Conservation (phyloP, 306 rosid genomes). For the Begonia masoniana region DNA sequence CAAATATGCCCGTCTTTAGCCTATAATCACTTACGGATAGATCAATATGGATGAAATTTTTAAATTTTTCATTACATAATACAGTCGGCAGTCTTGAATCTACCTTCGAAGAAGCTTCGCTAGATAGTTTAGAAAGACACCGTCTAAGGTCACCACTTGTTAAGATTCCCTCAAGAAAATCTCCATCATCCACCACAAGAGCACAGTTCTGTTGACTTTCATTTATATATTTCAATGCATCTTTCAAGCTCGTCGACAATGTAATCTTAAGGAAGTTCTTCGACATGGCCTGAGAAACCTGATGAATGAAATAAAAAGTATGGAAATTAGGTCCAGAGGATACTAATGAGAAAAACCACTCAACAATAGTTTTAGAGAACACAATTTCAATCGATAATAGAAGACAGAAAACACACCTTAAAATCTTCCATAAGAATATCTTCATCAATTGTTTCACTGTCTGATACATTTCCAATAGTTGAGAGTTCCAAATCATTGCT, state of each 20-base stretch:
- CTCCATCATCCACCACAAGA: conserved; percentile 60
- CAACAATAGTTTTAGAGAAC: conserved; percentile 3
- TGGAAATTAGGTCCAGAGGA: background rate
- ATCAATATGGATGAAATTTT: background rate
- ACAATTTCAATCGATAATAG: background rate
- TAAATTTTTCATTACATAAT: conserved; percentile 27
- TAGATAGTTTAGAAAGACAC: conserved; percentile 39
- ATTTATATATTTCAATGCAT: conserved; percentile 54
- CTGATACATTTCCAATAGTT: conserved; percentile 28
- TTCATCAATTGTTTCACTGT: conserved; percentile 38
- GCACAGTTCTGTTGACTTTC: conserved; percentile 61
- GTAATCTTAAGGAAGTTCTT: conserved; percentile 52
- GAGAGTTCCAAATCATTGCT: conserved; percentile 54
- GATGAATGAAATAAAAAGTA: conserved; percentile 6
- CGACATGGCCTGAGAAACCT: conserved; percentile 88
- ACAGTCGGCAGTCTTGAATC: conserved; percentile 46
- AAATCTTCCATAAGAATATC: conserved; percentile 65
- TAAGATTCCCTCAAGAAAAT: conserved; percentile 78
- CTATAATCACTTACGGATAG: no score
- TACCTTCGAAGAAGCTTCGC: conserved; percentile 26
- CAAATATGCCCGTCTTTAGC: no score
- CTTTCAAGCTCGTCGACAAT: conserved; percentile 35
- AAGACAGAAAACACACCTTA: conserved; percentile 34
- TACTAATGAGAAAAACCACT: conserved; percentile 1
- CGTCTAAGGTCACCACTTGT: conserved; percentile 78